phyloP scores from a whole-genome alignment of 2,329 filamentous ascomycete species.

The Aspergillus pseudoterreus region DNA sequence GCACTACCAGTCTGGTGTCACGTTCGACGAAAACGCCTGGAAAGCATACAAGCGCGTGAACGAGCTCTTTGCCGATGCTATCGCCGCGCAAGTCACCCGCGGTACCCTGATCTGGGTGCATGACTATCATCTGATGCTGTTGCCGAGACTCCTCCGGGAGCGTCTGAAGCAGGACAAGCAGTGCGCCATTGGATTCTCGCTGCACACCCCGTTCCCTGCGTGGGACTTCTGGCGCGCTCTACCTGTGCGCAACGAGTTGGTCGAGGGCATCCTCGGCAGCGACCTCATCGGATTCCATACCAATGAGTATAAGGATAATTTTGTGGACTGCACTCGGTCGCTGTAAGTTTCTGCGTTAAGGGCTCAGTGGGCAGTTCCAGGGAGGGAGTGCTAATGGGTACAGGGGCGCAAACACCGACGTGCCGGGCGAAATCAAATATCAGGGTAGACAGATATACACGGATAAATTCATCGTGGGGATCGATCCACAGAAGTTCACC shows the following conservation, averaged over 20 bases:
- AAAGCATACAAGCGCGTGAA: slow-evolving; percentile 85
- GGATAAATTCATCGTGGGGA: slow-evolving; percentile 90
- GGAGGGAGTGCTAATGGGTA: not conserved
- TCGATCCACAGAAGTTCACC: slow-evolving; percentile 89
- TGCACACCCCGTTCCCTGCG: slow-evolving; percentile 91
- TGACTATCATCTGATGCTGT: slow-evolving; percentile 95
- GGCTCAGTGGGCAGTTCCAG: not conserved
- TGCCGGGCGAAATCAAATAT: slow-evolving; percentile 82
- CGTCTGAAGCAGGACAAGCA: slow-evolving; percentile 66
- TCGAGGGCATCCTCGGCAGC: slow-evolving; percentile 78
- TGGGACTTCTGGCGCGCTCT: slow-evolving; percentile 90
- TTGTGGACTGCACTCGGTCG: slow-evolving; percentile 82
- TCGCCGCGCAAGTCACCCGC: slow-evolving; percentile 75
- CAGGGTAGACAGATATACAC: slow-evolving; percentile 77
- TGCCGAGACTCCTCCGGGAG: slow-evolving; percentile 83
- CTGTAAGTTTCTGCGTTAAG: slow-evolving; percentile 49
- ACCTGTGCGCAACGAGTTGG: slow-evolving; percentile 77
- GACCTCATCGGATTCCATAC: slow-evolving; percentile 96
- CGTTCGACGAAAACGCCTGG: slow-evolving; percentile 89
- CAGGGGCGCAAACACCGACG: slow-evolving; percentile 52
- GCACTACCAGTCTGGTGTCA: slow-evolving; percentile 93
- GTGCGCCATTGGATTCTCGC: slow-evolving; percentile 90
- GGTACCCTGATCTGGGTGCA: slow-evolving; percentile 93
- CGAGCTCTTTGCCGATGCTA: slow-evolving; percentile 77
- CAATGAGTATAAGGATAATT: slow-evolving; percentile 92